Conservation (phyloP, 116 monocot genomes). For the Papilionanthe hybrid region DNA sequence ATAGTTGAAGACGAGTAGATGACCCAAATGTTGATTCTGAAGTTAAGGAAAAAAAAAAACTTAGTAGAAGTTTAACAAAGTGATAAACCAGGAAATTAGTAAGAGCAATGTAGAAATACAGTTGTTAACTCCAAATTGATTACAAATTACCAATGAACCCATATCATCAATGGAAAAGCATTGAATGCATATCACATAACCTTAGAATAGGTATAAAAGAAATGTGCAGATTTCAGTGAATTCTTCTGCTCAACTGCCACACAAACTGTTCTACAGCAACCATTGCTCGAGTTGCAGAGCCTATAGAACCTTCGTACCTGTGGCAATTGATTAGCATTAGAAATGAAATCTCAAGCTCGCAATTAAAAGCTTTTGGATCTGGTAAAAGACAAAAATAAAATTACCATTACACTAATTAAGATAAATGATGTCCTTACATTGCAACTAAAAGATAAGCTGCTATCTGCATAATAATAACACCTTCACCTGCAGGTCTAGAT, state of each 20-base stretch:
- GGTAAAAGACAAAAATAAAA: not conserved
- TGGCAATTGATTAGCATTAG: slow-evolving; percentile 1
- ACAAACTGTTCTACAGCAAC: slow-evolving; percentile 69
- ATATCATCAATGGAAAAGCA: not conserved
- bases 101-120: no score
- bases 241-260: slow-evolving; percentile 46
- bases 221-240: slow-evolving; percentile 22
- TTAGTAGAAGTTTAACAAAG: no score
- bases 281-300: slow-evolving; percentile 91
- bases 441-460: slow-evolving; percentile 67
- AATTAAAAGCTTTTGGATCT: no score
- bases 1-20: no score
- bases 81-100: no score
- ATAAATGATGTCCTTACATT: slow-evolving; percentile 44
- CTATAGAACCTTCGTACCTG: slow-evolving; percentile 95
- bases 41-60: no score
- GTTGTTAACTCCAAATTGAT: no score
- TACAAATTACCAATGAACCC: no score
- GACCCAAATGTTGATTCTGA: no score
- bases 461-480: slow-evolving; percentile 77
- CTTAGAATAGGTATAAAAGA: not conserved
- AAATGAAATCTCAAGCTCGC: no score
- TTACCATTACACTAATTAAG: not conserved
- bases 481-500: slow-evolving; percentile 81
- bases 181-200: not conserved